Conservation (phyloP, 1,139 yeast genomes). For the Scheffersomyces stambukii region DNA sequence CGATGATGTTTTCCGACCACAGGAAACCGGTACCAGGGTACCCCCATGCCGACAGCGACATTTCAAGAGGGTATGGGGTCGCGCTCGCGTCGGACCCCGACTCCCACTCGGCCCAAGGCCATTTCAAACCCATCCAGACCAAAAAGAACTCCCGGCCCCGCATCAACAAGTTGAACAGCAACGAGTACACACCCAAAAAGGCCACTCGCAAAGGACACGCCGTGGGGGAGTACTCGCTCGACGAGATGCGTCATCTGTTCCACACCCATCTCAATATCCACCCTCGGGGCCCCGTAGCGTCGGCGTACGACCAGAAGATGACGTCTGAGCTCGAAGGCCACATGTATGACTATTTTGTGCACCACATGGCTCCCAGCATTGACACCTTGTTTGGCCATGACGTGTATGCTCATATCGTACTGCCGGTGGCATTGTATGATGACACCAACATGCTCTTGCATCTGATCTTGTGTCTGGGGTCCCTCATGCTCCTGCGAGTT, state of each 20-base stretch:
- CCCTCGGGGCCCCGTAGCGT: slow-evolving; percentile 7
- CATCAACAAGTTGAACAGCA: slow-evolving; percentile 25
- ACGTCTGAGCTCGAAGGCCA: slow-evolving; percentile 24
- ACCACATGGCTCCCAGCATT: slow-evolving; percentile 23
- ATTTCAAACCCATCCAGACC: slow-evolving; percentile 35
- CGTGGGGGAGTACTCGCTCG: slow-evolving; percentile 22
- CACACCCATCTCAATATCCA: slow-evolving; percentile 18
- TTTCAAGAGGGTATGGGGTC: too few species aligned
- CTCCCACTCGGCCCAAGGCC: too few species aligned
- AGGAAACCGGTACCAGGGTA: too few species aligned
- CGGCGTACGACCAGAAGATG: slow-evolving; percentile 12
- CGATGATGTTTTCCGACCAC: too few species aligned
- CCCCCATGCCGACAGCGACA: too few species aligned
- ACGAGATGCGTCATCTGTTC: slow-evolving; percentile 24
- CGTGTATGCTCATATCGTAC: slow-evolving; percentile 26
- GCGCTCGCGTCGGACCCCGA: too few species aligned
- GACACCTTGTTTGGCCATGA: slow-evolving; percentile 31
- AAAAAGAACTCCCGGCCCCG: slow-evolving; percentile 34
- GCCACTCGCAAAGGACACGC: slow-evolving; percentile 2
- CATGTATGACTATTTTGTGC: slow-evolving; percentile 30
- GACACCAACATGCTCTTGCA: slow-evolving; percentile 34
- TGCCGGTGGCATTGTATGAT: slow-evolving; percentile 35
- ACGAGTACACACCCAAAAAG: slow-evolving; percentile 1
- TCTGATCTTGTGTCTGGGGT: slow-evolving; percentile 33
- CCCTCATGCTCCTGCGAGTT: slow-evolving; percentile 28